Percentiles rank a stretch among this genome's conserved stretches.
Evolutionary conservation across 768 basidiomycete species (phyloP).

Genomic region (Candolleomyces eurysporus): DNA sequence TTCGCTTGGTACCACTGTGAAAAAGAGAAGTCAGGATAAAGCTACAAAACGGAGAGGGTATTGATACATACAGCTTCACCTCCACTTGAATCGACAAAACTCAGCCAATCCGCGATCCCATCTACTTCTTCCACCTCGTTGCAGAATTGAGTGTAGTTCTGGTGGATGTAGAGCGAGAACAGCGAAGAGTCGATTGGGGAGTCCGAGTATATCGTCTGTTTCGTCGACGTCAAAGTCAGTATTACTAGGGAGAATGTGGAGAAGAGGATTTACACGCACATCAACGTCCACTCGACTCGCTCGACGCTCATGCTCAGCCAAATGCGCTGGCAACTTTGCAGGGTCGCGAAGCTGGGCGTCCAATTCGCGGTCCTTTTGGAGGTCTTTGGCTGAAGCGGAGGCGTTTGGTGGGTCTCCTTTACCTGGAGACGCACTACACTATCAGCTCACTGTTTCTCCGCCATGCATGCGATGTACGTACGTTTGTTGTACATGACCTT

Average conservation of each 20-base stretch:
- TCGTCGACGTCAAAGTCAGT: not conserved
- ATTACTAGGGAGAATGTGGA: not conserved
- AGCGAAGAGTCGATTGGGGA: constrained; percentile 90
- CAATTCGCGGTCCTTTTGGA: constrained; percentile 55
- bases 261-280: constrained; percentile 35
- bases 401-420: constrained; percentile 66
- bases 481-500: constrained; percentile 96
- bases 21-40: not conserved
- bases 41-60: not conserved
- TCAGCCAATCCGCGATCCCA: constrained; percentile 69
- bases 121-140: constrained; percentile 71
- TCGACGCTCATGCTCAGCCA: constrained; percentile 58
- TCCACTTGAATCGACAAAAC: constrained; percentile 70
- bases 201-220: constrained; percentile 71
- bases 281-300: constrained; percentile 77
- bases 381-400: constrained; percentile 60
- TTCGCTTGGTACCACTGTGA: constrained; percentile 63
- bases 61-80: constrained; percentile 53
- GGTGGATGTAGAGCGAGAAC: constrained; percentile 88
- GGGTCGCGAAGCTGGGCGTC: constrained; percentile 57
- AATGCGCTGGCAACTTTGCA: constrained; percentile 54
- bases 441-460: not conserved
- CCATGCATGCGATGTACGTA: constrained; percentile 32
- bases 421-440: constrained; percentile 39
- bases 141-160: constrained; percentile 90